Percentiles rank a stretch among this genome's conserved stretches.
Evolutionary conservation across 257 asterid genomes (phyloP).

Genomic region (Plectranthus barbatus): DNA sequence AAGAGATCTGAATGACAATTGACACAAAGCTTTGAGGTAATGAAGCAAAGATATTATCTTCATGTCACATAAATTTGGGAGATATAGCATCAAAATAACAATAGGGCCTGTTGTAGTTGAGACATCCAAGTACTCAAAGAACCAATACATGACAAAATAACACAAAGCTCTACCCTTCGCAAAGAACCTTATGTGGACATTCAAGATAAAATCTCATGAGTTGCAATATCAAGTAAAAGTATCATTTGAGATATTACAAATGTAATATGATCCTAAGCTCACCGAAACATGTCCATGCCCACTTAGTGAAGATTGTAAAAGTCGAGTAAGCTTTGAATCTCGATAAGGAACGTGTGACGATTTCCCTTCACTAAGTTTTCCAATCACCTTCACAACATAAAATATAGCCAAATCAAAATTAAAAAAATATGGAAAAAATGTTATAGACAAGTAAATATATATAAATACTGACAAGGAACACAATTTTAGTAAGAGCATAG

Average conservation of each 20-base stretch:
- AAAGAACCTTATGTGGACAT: too few relatives aligned
- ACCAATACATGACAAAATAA: conserved; percentile 7
- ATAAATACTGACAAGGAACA: too few relatives aligned
- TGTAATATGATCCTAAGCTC: too few relatives aligned
- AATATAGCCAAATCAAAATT: conserved; percentile 12
- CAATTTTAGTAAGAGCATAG: too few relatives aligned
- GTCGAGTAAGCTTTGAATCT: conserved; percentile 95
- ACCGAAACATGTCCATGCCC: conserved; percentile 99
- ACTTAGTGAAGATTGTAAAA: conserved; percentile 91
- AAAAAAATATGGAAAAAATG: neutral
- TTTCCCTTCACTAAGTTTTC: conserved; percentile 97
- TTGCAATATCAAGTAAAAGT: conserved; percentile 1
- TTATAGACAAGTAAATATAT: neutral
- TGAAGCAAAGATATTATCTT: neutral
- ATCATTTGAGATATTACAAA: neutral
- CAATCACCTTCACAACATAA: conserved; percentile 64
- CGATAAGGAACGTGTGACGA: conserved; percentile 95
- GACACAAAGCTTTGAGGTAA: neutral
- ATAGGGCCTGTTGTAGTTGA: neutral
- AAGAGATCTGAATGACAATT: neutral
- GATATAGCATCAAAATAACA: neutral
- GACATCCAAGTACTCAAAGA: conserved; percentile 10
- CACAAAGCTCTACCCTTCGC: neutral
- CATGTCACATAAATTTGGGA: neutral
- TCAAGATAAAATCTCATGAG: neutral